phyloP scores from a whole-genome alignment of 352 stramenopile genomes.

The Globisporangium cylindrosporum region DNA sequence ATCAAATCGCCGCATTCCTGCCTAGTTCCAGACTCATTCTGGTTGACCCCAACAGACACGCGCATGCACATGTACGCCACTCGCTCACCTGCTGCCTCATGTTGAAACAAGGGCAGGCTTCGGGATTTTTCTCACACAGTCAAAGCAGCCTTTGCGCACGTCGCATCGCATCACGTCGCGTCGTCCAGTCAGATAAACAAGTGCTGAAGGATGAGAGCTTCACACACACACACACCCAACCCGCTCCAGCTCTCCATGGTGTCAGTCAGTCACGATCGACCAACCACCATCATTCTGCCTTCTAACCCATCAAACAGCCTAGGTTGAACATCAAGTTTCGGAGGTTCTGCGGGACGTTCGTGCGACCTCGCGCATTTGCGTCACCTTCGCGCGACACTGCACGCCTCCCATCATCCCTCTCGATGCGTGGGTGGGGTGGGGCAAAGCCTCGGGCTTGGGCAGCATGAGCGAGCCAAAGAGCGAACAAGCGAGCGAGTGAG shows the following conservation, averaged over 20 bases:
- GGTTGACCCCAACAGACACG: not conserved
- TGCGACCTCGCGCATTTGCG: not conserved
- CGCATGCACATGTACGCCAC: not conserved
- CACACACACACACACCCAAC: not conserved
- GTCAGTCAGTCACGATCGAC: not conserved
- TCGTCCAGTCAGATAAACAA: slow-evolving; percentile 6
- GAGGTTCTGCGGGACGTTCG: slow-evolving; percentile 7
- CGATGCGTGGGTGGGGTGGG: not conserved
- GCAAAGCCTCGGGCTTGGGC: not conserved
- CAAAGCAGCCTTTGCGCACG: not conserved
- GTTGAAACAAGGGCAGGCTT: not conserved
- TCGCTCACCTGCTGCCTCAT: not conserved
- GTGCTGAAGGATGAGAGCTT: not conserved
- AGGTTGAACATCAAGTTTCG: slow-evolving; percentile 3
- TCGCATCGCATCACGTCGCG: not conserved
- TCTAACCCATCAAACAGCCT: slow-evolving; percentile 7
- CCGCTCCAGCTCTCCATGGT: not conserved
- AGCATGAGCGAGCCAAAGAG: not conserved
- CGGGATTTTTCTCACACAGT: not conserved
- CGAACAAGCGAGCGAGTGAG: not conserved
- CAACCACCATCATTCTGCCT: slow-evolving; percentile 2
- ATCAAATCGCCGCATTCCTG: slow-evolving; percentile 4
- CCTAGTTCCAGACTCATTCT: not conserved
- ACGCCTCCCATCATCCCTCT: slow-evolving; percentile 3
- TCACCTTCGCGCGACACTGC: slow-evolving; percentile 14